These are phyloP conservation scores for Albugo candida DNA, from an alignment of 352 stramenopile genomes.

Conservation along the genomic window DNA sequence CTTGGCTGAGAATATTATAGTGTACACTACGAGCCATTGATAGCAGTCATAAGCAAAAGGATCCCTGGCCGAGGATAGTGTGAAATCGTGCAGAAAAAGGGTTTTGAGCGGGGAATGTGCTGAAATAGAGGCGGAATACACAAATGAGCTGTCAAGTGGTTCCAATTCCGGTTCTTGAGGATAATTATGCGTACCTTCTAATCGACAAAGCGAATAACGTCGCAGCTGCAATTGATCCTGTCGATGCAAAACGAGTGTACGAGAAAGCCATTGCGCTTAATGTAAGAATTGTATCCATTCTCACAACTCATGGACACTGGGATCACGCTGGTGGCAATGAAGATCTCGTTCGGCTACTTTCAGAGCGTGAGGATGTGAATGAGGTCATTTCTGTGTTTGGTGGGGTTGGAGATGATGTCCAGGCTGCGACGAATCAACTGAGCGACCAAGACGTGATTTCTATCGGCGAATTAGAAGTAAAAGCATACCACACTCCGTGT, in stretches of 20 bases:
- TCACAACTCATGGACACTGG: slow-evolving; percentile 84
- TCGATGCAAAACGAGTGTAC: slow-evolving; percentile 67
- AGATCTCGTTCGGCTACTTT: slow-evolving; percentile 31
- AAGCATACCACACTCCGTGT: slow-evolving; percentile 75
- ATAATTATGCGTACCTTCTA: slow-evolving; percentile 87
- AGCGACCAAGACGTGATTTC: slow-evolving; percentile 37
- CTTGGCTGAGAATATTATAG: too few species aligned
- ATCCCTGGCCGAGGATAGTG: too few species aligned
- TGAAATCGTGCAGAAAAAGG: too few species aligned
- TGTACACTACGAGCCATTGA: too few species aligned
- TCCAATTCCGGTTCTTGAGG: slow-evolving; percentile 60
- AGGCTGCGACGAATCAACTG: slow-evolving; percentile 35
- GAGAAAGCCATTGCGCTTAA: slow-evolving; percentile 26
- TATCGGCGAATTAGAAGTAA: slow-evolving; percentile 32
- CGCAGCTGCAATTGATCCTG: slow-evolving; percentile 73
- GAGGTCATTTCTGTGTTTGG: slow-evolving; percentile 49
- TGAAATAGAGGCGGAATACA: too few species aligned
- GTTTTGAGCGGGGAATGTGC: too few species aligned
- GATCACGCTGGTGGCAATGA: slow-evolving; percentile 82
- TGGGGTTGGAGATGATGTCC: slow-evolving; percentile 37
- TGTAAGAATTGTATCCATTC: slow-evolving; percentile 63
- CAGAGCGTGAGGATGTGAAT: slow-evolving; percentile 7
- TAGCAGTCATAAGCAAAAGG: too few species aligned
- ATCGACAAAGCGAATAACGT: slow-evolving; percentile 39
- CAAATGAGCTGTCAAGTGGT: slow-evolving; percentile 20